phyloP scores from a whole-genome alignment of 2,329 filamentous ascomycete species.

The Hymenoscyphus fructigenus region DNA sequence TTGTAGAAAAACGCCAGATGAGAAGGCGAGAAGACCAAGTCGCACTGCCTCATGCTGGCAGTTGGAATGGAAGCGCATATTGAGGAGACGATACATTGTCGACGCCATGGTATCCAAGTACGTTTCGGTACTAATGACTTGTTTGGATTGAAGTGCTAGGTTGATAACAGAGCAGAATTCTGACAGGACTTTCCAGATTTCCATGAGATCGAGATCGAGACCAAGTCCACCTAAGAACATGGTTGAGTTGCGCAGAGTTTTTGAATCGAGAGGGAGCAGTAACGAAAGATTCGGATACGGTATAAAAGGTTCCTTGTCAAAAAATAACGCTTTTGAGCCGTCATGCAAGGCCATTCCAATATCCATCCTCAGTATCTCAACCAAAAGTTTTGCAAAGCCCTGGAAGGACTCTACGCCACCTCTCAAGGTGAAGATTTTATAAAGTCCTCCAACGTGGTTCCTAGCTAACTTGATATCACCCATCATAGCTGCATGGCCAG shows the following conservation, averaged over 20 bases:
- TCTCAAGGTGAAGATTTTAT: background rate
- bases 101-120: slow-evolving; percentile 39
- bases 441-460: slow-evolving; percentile 29
- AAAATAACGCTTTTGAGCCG: background rate
- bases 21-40: background rate
- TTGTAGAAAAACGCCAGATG: background rate
- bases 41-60: background rate
- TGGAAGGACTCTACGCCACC: background rate
- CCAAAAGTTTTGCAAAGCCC: background rate
- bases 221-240: background rate
- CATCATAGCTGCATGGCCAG: slow-evolving; percentile 33
- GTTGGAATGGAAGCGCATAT: background rate
- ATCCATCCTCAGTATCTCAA: background rate
- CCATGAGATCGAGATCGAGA: background rate
- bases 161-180: background rate
- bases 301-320: background rate
- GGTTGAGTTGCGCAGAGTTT: background rate
- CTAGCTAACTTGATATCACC: slow-evolving; percentile 34
- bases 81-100: background rate
- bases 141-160: slow-evolving; percentile 25
- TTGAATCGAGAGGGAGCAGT: background rate
- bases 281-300: background rate
- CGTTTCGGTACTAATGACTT: slow-evolving; percentile 24
- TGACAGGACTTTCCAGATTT: background rate
- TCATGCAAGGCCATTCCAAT: background rate